phyloP scores from a whole-genome alignment of 75 land plant genomes.

The Cupressus sempervirens region DNA sequence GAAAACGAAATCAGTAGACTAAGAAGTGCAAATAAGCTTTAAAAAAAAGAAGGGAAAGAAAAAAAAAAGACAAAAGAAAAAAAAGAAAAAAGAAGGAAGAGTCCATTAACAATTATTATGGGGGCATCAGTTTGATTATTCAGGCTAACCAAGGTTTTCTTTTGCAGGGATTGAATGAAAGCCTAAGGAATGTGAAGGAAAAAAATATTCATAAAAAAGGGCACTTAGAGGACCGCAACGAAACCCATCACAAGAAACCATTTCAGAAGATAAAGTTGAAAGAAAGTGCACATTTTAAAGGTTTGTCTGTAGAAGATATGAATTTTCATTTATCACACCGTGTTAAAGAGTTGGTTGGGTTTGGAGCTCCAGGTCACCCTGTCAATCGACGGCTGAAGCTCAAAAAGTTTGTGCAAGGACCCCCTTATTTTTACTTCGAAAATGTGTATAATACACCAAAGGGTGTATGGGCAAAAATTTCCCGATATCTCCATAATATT shows the following conservation, averaged over 20 bases:
- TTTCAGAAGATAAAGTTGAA: background rate
- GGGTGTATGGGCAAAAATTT: conserved; percentile 33
- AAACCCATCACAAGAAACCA: background rate
- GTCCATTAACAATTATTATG: background rate
- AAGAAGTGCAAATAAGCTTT: no score
- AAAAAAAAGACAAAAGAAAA: no score
- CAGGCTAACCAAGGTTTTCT: background rate
- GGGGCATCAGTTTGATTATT: background rate
- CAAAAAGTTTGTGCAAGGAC: conserved; percentile 17
- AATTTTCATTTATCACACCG: background rate
- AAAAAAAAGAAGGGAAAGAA: no score
- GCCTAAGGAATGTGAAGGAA: background rate
- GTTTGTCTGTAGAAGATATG: background rate
- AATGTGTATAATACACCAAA: conserved; percentile 41
- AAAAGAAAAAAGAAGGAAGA: no score
- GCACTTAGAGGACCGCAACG: background rate
- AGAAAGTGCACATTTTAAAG: background rate
- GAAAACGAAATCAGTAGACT: no score
- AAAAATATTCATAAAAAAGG: background rate
- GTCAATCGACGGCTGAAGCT: background rate
- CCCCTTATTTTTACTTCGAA: conserved; percentile 54
- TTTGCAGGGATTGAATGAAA: conserved; percentile 9
- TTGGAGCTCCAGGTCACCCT: conserved; percentile 16
- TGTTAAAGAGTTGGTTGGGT: conserved; percentile 9
- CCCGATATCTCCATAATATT: conserved; percentile 31